phyloP scores from a whole-genome alignment of 1,139 yeast genomes.

The Yamadazyma spencermartinsiae region DNA sequence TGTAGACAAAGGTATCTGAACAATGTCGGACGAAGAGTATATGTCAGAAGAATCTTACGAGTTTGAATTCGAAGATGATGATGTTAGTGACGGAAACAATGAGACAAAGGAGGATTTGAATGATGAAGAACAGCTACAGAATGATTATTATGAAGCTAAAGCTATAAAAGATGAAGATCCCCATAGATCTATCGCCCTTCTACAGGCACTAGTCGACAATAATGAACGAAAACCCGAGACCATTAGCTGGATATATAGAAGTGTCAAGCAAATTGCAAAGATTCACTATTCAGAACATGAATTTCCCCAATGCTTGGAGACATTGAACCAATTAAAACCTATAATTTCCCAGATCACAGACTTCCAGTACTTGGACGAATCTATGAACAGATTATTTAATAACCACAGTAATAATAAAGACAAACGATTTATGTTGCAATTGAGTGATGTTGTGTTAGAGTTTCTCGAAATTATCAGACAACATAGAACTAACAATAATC shows the following conservation, averaged over 20 bases:
- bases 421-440: slow-evolving; percentile 23
- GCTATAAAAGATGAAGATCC: slow-evolving; percentile 62
- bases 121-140: slow-evolving; percentile 37
- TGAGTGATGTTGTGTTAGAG: slow-evolving; percentile 32
- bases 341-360: slow-evolving; percentile 31
- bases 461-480: slow-evolving; percentile 17
- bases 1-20: too few relatives aligned
- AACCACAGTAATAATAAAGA: slow-evolving; percentile 39
- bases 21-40: slow-evolving; percentile 38
- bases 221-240: slow-evolving; percentile 21
- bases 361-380: slow-evolving; percentile 59
- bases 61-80: slow-evolving; percentile 64
- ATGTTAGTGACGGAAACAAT: slow-evolving; percentile 39
- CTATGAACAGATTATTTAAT: slow-evolving; percentile 55
- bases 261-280: slow-evolving; percentile 67
- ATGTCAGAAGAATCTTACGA: slow-evolving; percentile 65
- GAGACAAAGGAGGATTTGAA: slow-evolving; percentile 26
- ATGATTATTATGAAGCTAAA: slow-evolving; percentile 63
- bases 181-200: slow-evolving; percentile 44
- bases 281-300: slow-evolving; percentile 38
- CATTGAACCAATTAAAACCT: slow-evolving; percentile 23
- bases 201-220: slow-evolving; percentile 5
- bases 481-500: slow-evolving; percentile 34
- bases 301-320: slow-evolving; percentile 34
- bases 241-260: slow-evolving; percentile 53